Percentiles rank a stretch among this genome's conserved stretches.
These are phyloP conservation scores for Sphagnum fallax DNA, from an alignment of 228 moss, liverwort and hornwort species.

Conservation along the genomic window DNA sequence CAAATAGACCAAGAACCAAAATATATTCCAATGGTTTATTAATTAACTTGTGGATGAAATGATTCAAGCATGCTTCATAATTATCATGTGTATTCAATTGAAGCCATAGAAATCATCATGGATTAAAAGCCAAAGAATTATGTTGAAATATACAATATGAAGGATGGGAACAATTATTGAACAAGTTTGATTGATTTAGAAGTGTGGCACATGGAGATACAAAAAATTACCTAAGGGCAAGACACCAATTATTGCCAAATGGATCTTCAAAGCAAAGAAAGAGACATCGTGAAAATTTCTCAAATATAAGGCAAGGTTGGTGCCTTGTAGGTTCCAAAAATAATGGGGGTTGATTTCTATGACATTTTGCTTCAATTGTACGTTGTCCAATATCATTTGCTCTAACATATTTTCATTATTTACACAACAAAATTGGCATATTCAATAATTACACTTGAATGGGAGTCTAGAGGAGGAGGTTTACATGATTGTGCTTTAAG, in stretches of 20 bases:
- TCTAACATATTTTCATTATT: background rate
- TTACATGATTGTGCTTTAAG: background rate
- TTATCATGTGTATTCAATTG: no score
- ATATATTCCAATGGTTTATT: no score
- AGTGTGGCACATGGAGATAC: no score
- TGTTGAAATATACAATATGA: no score
- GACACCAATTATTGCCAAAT: background rate
- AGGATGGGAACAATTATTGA: no score
- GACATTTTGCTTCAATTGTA: background rate
- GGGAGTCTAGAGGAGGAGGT: background rate
- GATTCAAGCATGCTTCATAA: no score
- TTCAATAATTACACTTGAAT: background rate
- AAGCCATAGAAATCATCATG: no score
- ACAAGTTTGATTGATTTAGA: no score
- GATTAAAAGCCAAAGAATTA: no score
- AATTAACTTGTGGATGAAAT: no score
- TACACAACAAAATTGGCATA: background rate
- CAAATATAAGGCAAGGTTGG: background rate
- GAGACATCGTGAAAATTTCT: background rate
- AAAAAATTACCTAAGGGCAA: no score
- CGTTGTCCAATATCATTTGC: background rate
- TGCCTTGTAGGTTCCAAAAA: constrained; percentile 1
- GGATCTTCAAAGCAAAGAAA: background rate
- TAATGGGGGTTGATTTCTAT: background rate
- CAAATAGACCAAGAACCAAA: no score